Base-by-base conservation (phyloP, 2,329 filamentous ascomycete genomes). In the Pezicula rhizophila region DNA sequence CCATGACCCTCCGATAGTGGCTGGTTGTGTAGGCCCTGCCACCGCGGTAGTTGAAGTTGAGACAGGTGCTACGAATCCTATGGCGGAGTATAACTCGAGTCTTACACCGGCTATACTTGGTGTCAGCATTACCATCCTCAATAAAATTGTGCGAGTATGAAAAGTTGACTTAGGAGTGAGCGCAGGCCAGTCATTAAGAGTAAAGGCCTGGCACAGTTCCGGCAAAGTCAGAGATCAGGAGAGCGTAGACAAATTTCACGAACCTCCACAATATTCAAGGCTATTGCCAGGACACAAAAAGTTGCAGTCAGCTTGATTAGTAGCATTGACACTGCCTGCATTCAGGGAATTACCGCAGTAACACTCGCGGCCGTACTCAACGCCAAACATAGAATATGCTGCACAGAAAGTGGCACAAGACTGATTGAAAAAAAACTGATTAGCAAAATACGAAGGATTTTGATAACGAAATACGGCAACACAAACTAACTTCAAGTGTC, bases 351-450 rank as follows among this genome's bases (percentile, higher is more conserved):
- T 63, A 17, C 63, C 64, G 50, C 65, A 68, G 46, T 60, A 60
- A 46, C 66, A 69, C 54, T 69, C 65, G 40, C 60, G 49, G 31
- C 60, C 59, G 53, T 68, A 71, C 49, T 72, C 70, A 7, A 68
- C 61, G 37, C 68, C 69, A 25, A 65, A 66, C 51, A 63, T 66
- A 2, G 49, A 58, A 33, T 62, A 66, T 1, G 57, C 60, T 6
- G 46, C 45, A 42, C 62, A 68, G 37, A 62, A 58, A 0, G 52
- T 41, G 12, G 56, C 57, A 42, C 67, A 69, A 8, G 28, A 31
- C 28, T 31, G 11, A 10, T 31, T 12, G 23, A 23, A 31, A 10
- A 31, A 31, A 31, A 10, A 3, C 28, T 10, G 28, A 23, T 23
- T 23, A 23, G 23, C 23, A 23, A 23, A 23, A 23, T 23, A 23